Conservation (phyloP, 2,329 filamentous ascomycete genomes). For the Moelleriella libera region DNA sequence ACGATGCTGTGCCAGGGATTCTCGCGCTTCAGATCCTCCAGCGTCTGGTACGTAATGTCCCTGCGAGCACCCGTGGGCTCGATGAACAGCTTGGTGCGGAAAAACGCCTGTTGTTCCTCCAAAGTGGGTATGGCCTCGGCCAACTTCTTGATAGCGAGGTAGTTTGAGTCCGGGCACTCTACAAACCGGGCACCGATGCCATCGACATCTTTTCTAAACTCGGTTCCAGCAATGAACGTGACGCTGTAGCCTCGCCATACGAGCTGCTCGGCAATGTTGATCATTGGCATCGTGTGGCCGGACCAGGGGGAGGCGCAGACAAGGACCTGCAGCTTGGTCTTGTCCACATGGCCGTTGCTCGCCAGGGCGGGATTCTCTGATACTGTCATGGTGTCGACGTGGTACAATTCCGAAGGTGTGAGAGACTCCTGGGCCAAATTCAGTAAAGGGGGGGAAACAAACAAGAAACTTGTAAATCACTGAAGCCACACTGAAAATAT, state of each 20-base stretch:
- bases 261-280: slow-evolving; percentile 21
- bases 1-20: slow-evolving; percentile 21
- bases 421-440: too few relatives aligned
- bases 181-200: background rate
- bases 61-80: background rate
- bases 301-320: slow-evolving; percentile 12
- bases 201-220: slow-evolving; percentile 15
- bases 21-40: background rate
- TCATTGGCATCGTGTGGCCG: slow-evolving; percentile 16
- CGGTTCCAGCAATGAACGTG: slow-evolving; percentile 23
- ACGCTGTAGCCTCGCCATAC: slow-evolving; percentile 24
- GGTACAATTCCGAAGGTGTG: too few relatives aligned
- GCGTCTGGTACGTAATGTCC: background rate
- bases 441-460: too few relatives aligned
- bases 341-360: background rate
- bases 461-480: too few relatives aligned
- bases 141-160: background rate
- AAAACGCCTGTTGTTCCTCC: background rate
- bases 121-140: background rate
- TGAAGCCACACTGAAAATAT: too few relatives aligned
- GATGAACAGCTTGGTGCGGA: background rate
- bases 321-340: slow-evolving; percentile 14
- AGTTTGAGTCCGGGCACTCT: background rate
- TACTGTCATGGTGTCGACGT: too few relatives aligned
- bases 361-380: background rate